phyloP scores from a whole-genome alignment of 164 flowering plant species.

The Magnolia officinalis region DNA sequence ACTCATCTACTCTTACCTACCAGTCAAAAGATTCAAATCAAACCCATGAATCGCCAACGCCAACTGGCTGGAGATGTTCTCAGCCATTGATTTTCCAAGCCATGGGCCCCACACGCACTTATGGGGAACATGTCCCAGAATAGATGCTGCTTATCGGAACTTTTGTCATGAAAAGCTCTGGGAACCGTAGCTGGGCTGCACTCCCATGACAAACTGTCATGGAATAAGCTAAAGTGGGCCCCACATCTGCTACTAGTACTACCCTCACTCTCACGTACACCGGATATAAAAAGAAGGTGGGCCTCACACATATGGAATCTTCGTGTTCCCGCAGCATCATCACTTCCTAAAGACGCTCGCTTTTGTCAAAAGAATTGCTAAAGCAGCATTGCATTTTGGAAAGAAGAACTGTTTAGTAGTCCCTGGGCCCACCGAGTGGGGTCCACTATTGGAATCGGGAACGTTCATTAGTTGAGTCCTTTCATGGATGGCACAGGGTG shows the following conservation, averaged over 20 bases:
- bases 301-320: slow-evolving; percentile 2
- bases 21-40: neutral
- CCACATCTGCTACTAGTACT: neutral
- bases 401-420: too few relatives aligned
- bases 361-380: neutral
- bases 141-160: neutral
- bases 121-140: neutral
- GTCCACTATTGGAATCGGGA: too few relatives aligned
- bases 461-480: too few relatives aligned
- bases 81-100: neutral
- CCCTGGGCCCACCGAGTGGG: too few relatives aligned
- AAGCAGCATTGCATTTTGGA: too few relatives aligned
- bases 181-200: slow-evolving; percentile 1
- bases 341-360: neutral
- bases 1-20: neutral
- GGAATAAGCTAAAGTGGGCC: neutral
- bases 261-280: neutral
- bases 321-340: neutral
- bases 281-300: neutral
- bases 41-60: neutral
- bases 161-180: slow-evolving; percentile 2
- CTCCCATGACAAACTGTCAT: neutral
- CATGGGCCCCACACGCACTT: neutral
- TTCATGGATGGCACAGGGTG: too few relatives aligned
- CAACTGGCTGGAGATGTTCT: neutral